These are phyloP conservation scores for Aspergillus pseudotamarii DNA, from an alignment of 2,329 filamentous ascomycete genomes.

Conservation along the genomic window DNA sequence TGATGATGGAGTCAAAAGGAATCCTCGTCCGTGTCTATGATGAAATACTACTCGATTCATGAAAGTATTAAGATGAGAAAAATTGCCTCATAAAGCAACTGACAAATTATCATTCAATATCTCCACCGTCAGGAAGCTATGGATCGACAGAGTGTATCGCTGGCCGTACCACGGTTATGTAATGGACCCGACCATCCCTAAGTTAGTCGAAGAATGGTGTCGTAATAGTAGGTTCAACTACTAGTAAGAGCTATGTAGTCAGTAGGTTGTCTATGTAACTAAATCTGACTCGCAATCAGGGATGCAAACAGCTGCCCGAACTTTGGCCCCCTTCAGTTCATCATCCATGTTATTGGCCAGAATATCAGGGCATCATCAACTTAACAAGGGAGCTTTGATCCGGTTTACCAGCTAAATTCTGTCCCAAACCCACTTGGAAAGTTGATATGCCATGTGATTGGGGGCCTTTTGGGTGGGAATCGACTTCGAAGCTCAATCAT, in stretches of 20 bases:
- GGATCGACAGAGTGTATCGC: background rate
- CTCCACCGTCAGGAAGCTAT: background rate
- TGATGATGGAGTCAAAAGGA: background rate
- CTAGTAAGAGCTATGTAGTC: background rate
- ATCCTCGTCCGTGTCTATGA: background rate
- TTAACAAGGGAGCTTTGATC: background rate
- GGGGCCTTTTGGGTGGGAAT: background rate
- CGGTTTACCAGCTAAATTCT: background rate
- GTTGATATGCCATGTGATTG: background rate
- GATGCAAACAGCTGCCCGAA: background rate
- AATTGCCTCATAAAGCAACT: background rate
- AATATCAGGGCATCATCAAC: background rate
- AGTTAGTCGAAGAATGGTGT: slow-evolving; percentile 13
- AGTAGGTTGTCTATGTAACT: background rate
- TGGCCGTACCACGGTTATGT: slow-evolving; percentile 3
- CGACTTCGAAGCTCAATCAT: background rate
- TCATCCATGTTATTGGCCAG: background rate
- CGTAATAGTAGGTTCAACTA: slow-evolving; percentile 7
- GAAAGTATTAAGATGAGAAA: background rate
- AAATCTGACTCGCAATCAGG: background rate
- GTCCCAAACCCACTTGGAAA: background rate
- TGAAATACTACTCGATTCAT: background rate
- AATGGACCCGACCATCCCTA: background rate
- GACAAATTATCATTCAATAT: background rate
- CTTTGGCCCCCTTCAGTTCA: background rate